Evolutionary conservation across 140 eudicot species (phyloP).

Genomic region (Flaveria floridana): DNA sequence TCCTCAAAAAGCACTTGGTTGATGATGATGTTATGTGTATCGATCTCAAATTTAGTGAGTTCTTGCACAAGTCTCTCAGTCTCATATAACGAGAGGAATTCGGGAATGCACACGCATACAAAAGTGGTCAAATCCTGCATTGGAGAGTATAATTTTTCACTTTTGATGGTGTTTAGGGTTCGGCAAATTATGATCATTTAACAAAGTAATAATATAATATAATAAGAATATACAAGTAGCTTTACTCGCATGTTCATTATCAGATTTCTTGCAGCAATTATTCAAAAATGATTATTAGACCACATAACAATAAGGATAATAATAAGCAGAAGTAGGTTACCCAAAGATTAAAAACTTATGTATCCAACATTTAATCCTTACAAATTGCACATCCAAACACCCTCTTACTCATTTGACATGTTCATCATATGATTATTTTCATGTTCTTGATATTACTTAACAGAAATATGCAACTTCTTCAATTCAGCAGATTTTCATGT

Average conservation of each 20-base stretch:
- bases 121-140: constrained; percentile 94
- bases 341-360: neutral
- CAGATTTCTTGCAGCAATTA: neutral
- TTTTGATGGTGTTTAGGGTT: neutral
- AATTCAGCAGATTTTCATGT: no score
- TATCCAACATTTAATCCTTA: neutral
- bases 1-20: constrained; percentile 94
- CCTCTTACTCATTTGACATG: neutral
- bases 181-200: neutral
- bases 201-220: neutral
- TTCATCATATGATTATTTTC: no score
- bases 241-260: neutral
- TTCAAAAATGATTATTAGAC: neutral
- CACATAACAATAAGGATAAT: neutral
- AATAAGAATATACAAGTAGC: neutral
- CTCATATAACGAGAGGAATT: constrained; percentile 91
- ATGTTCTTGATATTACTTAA: no score
- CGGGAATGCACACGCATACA: constrained; percentile 97
- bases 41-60: constrained; percentile 88
- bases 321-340: neutral
- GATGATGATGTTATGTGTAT: constrained; percentile 85
- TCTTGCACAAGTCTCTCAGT: constrained; percentile 97
- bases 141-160: neutral
- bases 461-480: no score
- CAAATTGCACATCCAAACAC: neutral